These are phyloP conservation scores for Acer campestre DNA, from an alignment of 345 rosid genomes.

Conservation along the genomic window DNA sequence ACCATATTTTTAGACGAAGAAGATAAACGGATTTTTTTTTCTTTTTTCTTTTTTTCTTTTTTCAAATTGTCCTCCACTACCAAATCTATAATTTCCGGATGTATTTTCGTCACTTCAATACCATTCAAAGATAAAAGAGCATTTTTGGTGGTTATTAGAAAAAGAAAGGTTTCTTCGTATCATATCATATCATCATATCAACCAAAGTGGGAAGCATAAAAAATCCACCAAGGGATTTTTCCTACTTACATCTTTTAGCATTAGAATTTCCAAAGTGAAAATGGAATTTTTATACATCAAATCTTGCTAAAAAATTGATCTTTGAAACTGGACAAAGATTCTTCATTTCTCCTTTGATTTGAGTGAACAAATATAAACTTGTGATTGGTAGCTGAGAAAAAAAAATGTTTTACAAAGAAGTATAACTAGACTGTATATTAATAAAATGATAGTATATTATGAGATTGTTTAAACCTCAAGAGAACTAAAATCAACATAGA, in stretches of 20 bases:
- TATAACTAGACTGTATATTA: too few species aligned
- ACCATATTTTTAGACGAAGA: background rate
- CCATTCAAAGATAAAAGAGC: constrained; percentile 25
- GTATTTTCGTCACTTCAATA: constrained; percentile 14
- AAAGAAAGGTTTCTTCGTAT: background rate
- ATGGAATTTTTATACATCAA: background rate
- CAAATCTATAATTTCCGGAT: constrained; percentile 4
- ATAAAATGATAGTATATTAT: too few species aligned
- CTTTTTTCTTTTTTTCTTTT: background rate
- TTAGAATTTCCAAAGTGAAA: background rate
- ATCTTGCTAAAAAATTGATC: background rate
- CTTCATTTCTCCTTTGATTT: background rate
- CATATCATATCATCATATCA: background rate
- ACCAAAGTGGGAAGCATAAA: background rate
- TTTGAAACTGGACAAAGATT: background rate
- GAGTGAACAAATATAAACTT: background rate
- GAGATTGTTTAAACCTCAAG: too few species aligned
- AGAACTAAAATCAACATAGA: too few species aligned
- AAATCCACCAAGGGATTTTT: background rate
- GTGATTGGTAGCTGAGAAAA: background rate
- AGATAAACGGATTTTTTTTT: background rate
- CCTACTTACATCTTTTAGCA: background rate
- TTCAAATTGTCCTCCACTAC: constrained; percentile 17
- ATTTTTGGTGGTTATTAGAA: constrained; percentile 29
- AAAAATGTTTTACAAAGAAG: too few species aligned